Evolutionary conservation across 1,284 basidiomycete species (phyloP).

Genomic region (Irpex sp.): DNA sequence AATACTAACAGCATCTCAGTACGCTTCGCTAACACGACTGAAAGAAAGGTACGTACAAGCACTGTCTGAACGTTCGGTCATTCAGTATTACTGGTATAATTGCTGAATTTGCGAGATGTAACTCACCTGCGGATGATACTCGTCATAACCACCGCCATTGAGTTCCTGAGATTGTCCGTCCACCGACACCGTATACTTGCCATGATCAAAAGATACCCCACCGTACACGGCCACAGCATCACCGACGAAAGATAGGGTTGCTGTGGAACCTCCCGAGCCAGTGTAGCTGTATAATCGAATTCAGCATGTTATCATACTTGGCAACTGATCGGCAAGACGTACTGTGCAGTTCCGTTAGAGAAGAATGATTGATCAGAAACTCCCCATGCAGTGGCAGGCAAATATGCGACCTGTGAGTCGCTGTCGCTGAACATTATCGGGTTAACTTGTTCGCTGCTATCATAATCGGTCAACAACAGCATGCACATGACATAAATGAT

Average conservation of each 20-base stretch:
- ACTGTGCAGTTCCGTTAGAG: constrained; percentile 41
- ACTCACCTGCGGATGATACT: constrained; percentile 37
- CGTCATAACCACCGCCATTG: constrained; percentile 30
- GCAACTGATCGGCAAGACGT: neutral
- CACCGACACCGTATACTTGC: constrained; percentile 40
- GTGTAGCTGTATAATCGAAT: constrained; percentile 33
- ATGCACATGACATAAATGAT: neutral
- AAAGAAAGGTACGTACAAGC: constrained; percentile 7
- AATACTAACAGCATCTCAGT: constrained; percentile 31
- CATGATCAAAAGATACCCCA: constrained; percentile 45
- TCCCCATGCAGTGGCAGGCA: constrained; percentile 34
- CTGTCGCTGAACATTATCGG: constrained; percentile 37
- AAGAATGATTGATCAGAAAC: constrained; percentile 28
- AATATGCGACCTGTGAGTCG: constrained; percentile 35
- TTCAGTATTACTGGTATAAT: no score
- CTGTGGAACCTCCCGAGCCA: constrained; percentile 34
- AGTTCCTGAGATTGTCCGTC: constrained; percentile 36
- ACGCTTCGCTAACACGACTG: neutral
- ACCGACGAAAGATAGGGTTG: constrained; percentile 42
- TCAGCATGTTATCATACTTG: constrained; percentile 5
- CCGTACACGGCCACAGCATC: constrained; percentile 50
- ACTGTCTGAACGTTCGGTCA: neutral
- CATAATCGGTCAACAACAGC: neutral
- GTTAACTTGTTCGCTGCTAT: constrained; percentile 16
- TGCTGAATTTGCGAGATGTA: neutral